These are phyloP conservation scores for Alternaria triticina DNA, from an alignment of 2,329 filamentous ascomycete species.

Conservation along the genomic window DNA sequence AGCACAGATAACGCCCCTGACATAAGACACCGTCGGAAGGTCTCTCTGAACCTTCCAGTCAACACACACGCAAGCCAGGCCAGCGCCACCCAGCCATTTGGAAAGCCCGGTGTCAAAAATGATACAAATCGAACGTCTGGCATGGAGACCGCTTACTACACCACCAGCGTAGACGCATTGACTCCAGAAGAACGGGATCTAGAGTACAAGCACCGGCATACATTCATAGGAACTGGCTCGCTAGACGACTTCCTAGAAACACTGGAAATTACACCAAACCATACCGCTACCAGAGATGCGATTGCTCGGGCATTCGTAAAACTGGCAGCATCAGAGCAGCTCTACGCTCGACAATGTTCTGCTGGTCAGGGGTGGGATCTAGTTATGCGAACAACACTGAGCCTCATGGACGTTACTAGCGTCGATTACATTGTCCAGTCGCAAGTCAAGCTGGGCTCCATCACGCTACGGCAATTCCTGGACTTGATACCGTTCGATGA, in stretches of 20 bases:
- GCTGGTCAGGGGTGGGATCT: constrained; percentile 29
- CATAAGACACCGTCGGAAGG: constrained; percentile 11
- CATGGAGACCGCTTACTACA: neutral
- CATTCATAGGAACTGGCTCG: constrained; percentile 38
- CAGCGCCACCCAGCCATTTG: neutral
- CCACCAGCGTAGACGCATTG: neutral
- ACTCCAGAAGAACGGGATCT: constrained; percentile 25
- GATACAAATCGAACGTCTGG: neutral
- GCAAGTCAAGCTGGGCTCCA: constrained; percentile 30
- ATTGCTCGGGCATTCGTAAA: constrained; percentile 27
- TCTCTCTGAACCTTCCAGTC: constrained; percentile 22
- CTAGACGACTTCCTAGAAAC: constrained; percentile 32
- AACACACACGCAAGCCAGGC: neutral
- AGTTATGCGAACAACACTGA: constrained; percentile 23
- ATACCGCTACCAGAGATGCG: constrained; percentile 15
- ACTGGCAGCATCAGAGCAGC: constrained; percentile 32
- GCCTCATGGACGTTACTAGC: constrained; percentile 14
- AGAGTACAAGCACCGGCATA: constrained; percentile 41
- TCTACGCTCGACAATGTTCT: constrained; percentile 27
- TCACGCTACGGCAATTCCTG: constrained; percentile 32
- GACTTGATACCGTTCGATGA: constrained; percentile 26
- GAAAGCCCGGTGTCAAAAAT: neutral
- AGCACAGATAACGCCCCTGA: neutral
- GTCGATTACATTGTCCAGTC: constrained; percentile 28
- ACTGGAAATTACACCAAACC: constrained; percentile 19